phyloP scores from a whole-genome alignment of 2,329 filamentous ascomycete species.

The Exutisphaerella laricina region DNA sequence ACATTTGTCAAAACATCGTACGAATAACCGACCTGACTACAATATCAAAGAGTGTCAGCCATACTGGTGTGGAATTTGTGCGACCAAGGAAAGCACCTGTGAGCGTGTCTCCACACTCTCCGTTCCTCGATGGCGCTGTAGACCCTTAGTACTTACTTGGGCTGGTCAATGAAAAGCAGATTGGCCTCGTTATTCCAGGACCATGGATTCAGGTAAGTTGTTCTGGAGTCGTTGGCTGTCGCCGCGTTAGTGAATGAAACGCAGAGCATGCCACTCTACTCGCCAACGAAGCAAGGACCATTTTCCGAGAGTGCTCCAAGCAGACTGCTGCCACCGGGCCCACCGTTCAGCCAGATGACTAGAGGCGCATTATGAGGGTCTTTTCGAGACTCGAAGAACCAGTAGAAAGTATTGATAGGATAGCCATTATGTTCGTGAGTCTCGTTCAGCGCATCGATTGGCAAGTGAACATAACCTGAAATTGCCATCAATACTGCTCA shows the following conservation, averaged over 20 bases:
- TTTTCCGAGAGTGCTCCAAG: conserved; percentile 41
- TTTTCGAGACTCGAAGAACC: conserved; percentile 58
- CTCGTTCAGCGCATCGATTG: conserved; percentile 27
- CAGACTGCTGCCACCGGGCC: conserved; percentile 51
- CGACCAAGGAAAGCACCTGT: too few species aligned
- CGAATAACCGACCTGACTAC: conserved; percentile 32
- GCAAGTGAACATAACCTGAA: conserved; percentile 36
- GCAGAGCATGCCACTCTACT: conserved; percentile 13
- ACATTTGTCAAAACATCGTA: conserved; percentile 32
- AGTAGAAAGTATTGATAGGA: conserved; percentile 50
- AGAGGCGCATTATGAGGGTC: conserved; percentile 52
- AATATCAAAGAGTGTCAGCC: too few species aligned
- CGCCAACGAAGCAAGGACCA: conserved; percentile 39
- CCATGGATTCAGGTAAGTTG: conserved; percentile 49
- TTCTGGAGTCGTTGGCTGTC: conserved; percentile 21
- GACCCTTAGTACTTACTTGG: too few species aligned
- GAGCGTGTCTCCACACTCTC: too few species aligned
- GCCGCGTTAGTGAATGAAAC: neutral
- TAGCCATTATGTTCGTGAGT: conserved; percentile 40
- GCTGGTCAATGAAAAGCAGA: conserved; percentile 46
- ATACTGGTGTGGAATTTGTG: too few species aligned
- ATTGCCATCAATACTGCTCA: neutral
- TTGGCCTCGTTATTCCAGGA: conserved; percentile 57
- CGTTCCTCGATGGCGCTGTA: too few species aligned
- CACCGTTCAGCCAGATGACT: conserved; percentile 57